These are phyloP conservation scores for Thelonectria blattea DNA, from an alignment of 2,329 filamentous ascomycete species.

Conservation along the genomic window DNA sequence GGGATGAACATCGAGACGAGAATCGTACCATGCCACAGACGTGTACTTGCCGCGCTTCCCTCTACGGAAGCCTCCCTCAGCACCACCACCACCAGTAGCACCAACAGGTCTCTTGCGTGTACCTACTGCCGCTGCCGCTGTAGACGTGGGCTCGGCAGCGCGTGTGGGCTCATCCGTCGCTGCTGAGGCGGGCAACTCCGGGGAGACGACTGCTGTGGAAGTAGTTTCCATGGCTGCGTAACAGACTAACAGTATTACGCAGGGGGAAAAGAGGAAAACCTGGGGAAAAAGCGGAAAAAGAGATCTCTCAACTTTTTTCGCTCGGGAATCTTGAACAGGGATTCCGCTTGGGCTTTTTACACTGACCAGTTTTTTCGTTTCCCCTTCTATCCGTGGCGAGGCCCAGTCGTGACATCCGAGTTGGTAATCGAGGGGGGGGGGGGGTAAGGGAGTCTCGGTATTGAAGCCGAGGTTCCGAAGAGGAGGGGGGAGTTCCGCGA, in stretches of 20 bases:
- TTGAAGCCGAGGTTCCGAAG: slow-evolving; percentile 27
- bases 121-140: background rate
- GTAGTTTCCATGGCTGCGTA: slow-evolving; percentile 7
- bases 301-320: background rate
- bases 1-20: background rate
- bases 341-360: slow-evolving; percentile 16
- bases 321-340: slow-evolving; percentile 13
- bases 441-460: slow-evolving; percentile 29
- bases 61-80: slow-evolving; percentile 13
- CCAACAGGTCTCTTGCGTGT: slow-evolving; percentile 7
- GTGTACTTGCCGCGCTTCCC: slow-evolving; percentile 47
- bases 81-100: background rate
- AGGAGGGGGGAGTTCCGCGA: background rate
- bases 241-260: background rate
- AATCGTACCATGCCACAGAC: slow-evolving; percentile 44
- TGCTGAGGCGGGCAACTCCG: slow-evolving; percentile 7
- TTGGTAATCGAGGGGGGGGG: slow-evolving; percentile 6
- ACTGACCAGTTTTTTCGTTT: background rate
- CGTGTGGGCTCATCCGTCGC: background rate
- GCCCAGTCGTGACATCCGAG: slow-evolving; percentile 11
- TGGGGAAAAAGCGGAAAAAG: slow-evolving; percentile 8
- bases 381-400: background rate
- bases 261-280: background rate
- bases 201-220: slow-evolving; percentile 1
- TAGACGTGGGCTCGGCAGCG: background rate